A percentile compares a stretch with the other conserved stretches of the same genome.
These are phyloP conservation scores for Erodium trifolium DNA, from an alignment of 441 rosid genomes.

Conservation along the genomic window DNA sequence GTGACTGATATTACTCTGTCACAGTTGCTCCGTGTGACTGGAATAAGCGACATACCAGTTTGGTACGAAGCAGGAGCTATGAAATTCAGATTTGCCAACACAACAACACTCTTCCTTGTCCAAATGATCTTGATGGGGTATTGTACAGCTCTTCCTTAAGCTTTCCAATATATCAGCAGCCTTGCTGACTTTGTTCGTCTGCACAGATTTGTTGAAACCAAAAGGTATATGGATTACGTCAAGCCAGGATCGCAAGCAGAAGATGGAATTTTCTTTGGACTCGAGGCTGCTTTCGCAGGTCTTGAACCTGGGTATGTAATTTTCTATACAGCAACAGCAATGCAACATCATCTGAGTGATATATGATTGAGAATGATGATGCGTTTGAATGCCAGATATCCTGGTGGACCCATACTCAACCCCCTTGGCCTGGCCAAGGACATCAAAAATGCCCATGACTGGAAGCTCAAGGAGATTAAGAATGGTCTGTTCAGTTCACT, in stretches of 20 bases:
- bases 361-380: not conserved
- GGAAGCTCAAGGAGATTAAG: slow-evolving; percentile 92
- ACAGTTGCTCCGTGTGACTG: slow-evolving; percentile 75
- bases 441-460: slow-evolving; percentile 44
- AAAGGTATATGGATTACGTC: slow-evolving; percentile 75
- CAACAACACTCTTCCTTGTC: slow-evolving; percentile 56
- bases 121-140: slow-evolving; percentile 89
- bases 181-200: not conserved
- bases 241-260: slow-evolving; percentile 80
- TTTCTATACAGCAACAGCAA: too few species aligned
- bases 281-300: slow-evolving; percentile 74
- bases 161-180: too few species aligned
- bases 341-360: too few species aligned
- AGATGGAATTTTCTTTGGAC: slow-evolving; percentile 76
- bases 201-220: slow-evolving; percentile 72
- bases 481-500: slow-evolving; percentile 38
- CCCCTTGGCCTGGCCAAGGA: slow-evolving; percentile 92
- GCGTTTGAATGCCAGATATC: slow-evolving; percentile 28
- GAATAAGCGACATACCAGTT: slow-evolving; percentile 61
- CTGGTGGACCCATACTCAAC: slow-evolving; percentile 86
- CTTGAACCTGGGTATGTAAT: slow-evolving; percentile 78
- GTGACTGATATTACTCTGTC: not conserved
- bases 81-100: slow-evolving; percentile 63
- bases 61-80: slow-evolving; percentile 94
- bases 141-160: not conserved